Evolutionary conservation across 2,329 filamentous ascomycete genomes (phyloP), one percentile per base, ranked within the genome.

Genomic region (Aspergillus hortae): DNA sequence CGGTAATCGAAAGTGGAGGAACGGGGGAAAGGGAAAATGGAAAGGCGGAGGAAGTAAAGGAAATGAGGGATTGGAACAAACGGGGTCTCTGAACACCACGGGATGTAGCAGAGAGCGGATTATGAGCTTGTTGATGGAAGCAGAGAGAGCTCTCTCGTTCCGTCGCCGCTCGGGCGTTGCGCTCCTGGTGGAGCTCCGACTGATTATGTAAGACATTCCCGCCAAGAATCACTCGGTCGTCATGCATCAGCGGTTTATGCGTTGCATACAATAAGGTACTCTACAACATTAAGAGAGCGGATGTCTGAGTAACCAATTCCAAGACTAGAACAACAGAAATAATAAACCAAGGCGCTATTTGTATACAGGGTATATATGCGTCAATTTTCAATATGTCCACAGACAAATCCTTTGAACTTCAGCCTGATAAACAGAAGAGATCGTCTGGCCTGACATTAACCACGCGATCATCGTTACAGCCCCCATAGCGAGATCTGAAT

Each of bases 401-500:
- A 15, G 7, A n/a, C 30, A 11, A 12, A 30, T 45, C 7, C 15
- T 30, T 41, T 11, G 51, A 2, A 44, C 12, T 36, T 59, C 52
- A 61, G 12, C 73, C 71, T 23, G 70, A 66, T 46, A 76, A 71
- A 62, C 88, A 92, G 66, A 92, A 92, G 45, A 91, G 69, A 64
- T 89, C 85, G 27, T 74, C 70, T 1, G 82, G 76, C 59, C 30
- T 64, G 41, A 54, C 63, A 46, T 63, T 64, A 68, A 62, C 63
- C 51, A 62, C 65, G 23, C 65, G 65, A 7, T 71, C 67, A 2
- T 63, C 67, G 21, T 67, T 66, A 62, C 90, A 95, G 1, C 81
- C 82, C n/a, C 90, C 90, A 12, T 90, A 79, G 3, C 81, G 74
- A 47, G 72, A 69, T 41, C 84, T 80, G 64, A 94, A 92, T 12